Base-by-base conservation (phyloP, 345 rosid species). In the Gossypium thurberi region DNA sequence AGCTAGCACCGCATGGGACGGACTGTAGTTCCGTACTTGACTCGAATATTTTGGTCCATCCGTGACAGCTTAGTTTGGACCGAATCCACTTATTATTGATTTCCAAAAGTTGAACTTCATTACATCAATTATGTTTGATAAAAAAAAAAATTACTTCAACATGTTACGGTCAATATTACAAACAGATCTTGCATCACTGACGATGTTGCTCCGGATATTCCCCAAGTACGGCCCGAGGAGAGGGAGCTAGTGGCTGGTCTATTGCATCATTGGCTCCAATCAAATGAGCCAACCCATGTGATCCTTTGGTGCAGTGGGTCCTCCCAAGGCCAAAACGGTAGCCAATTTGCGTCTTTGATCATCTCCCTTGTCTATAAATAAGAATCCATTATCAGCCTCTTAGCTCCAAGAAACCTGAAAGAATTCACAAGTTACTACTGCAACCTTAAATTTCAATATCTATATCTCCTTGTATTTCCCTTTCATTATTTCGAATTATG, bases 221-320 rank as follows among this genome's bases (percentile, higher is more conserved):
- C 61, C 25, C 14, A 47, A 2, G 72, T 69, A 52, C 72, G 72
- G 72, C 47, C 72, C 40, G 7, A 33, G 7, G 40, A 33, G 40
- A 33, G 40, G 6, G 40, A 33, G 40, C 40, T 33, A 33, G 40
- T 5, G 40, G 40, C 40, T 8, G 42, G 21, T 37, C 21, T 37
- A 4, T 13, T 44, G 26, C 44, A 37, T 7, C 25, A 23, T 55
- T 23, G 10, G 23, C 9, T 55, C 4, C 26, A 20, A 8, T 56
- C 26, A 56, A 51, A 10, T 56, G 42, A 48, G 71, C 71, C 15
- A 68, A 68, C 58, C 57, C 57, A 48, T 67, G 44, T 65, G 70
- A 65, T 6, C 23, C 21, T 67, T 14, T 48, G 59, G 1, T 26
- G 57, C 71, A 25, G 13, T 13, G 56, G 71, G 43, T 48, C 57